Evolutionary conservation across 2,329 filamentous ascomycete genomes (phyloP), one percentile per base, ranked within the genome.

Genomic region (Pseudogymnoascus sp.): DNA sequence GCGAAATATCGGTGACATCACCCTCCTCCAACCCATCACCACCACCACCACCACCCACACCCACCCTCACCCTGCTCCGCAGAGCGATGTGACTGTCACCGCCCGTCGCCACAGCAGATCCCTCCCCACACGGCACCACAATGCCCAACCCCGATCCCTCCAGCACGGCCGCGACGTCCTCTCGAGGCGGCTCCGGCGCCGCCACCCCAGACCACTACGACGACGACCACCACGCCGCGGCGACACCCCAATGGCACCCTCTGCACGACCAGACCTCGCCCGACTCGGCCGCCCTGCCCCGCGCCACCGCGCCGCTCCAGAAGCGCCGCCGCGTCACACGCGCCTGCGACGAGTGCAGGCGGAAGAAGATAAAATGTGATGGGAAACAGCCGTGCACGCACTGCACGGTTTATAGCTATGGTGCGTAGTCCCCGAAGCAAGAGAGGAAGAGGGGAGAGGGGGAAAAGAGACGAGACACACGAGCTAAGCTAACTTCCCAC

Each of bases 341-440:
- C 69, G 90, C 90, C 42, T 93, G 90, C 75, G 90, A 92, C 70
- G 88, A 92, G 74, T 93, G 90, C 73, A 83, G 90, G 63, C 83
- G 89, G 68, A 93, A 93, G 75, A 93, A 93, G 76, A 93, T 93
- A 71, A 93, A 92, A 74, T 93, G 89, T 70, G 89, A 92, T 73
- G 90, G 89, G 69, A 91, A 92, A 75, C 89, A 92, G 73, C 90
- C 90, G 8, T 94, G 90, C 76, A 97, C 92, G 0, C 94, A 97
- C 76, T 99, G 94, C 75, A 96, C 92, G 10, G 92, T 97, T 60
- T 99, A 99, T 76, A 97, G 92, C 74, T 99, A 99, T 80, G 93
- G 94, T 97, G 82, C 73, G 82, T 70, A 33, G 63, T 40, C 62
- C 50, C n/a, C 66, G 11, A 59, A 6, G 37, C 37, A 16, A 38